Evolutionary conservation across 2,329 filamentous ascomycete species (phyloP).

Genomic region (Chaetomium olivaceum): DNA sequence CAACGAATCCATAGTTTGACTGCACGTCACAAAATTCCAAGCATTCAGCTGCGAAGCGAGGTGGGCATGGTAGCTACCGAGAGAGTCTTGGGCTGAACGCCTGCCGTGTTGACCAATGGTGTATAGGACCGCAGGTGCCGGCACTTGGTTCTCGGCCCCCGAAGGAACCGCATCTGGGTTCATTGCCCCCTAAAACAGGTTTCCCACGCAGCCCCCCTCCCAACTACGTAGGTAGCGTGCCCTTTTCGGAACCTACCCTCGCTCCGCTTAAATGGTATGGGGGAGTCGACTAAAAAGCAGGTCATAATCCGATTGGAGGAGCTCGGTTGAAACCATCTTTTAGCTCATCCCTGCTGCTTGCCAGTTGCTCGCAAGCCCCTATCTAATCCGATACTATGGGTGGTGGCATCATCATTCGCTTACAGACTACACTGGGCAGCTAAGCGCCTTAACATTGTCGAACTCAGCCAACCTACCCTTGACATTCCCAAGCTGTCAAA

Average conservation of each 20-base stretch:
- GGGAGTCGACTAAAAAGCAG: no score
- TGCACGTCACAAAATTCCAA: not conserved
- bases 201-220: not conserved
- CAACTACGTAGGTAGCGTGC: not conserved
- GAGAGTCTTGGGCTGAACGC: not conserved
- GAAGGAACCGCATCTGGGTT: not conserved
- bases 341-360: no score
- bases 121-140: not conserved
- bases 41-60: not conserved
- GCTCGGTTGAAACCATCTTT: no score
- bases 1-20: not conserved
- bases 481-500: not conserved
- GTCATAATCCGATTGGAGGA: no score
- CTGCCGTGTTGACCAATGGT: not conserved
- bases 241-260: not conserved
- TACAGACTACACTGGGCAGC: not conserved
- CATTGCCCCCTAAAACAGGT: not conserved
- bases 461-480: not conserved
- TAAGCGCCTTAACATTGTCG: not conserved
- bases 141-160: not conserved
- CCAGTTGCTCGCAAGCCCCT: no score
- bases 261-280: not conserved
- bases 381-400: no score
- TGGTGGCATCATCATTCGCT: no score
- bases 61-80: not conserved